Percentiles rank a stretch among this genome's conserved stretches.
Evolutionary conservation across 148 eudicot genomes (phyloP).

Genomic region (Rhododendron vialii): DNA sequence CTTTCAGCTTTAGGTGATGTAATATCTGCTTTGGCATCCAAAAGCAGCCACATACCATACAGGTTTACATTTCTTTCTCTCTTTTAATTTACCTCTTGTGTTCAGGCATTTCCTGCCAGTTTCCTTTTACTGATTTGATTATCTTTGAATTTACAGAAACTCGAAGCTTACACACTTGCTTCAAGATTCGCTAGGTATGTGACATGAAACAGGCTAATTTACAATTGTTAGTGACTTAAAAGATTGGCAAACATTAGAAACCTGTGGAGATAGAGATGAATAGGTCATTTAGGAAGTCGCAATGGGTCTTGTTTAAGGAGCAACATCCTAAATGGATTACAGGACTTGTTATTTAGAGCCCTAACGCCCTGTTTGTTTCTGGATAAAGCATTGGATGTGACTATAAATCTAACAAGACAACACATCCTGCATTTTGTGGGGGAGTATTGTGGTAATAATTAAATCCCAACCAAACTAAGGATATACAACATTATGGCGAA

Average conservation of each 20-base stretch:
- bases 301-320: background rate
- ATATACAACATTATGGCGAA: background rate
- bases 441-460: background rate
- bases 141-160: slow-evolving; percentile 47
- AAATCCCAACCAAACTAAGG: background rate
- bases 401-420: background rate
- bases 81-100: background rate
- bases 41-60: slow-evolving; percentile 68
- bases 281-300: background rate
- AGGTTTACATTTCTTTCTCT: slow-evolving; percentile 29
- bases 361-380: background rate
- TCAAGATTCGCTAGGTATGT: slow-evolving; percentile 83
- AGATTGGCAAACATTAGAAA: background rate
- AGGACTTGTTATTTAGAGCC: background rate
- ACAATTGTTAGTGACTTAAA: background rate
- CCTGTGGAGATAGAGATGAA: background rate
- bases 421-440: background rate
- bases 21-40: slow-evolving; percentile 65
- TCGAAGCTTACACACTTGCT: slow-evolving; percentile 92
- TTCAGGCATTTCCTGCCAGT: slow-evolving; percentile 3
- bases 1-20: slow-evolving; percentile 86
- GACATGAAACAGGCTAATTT: background rate
- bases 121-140: slow-evolving; percentile 4
- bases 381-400: background rate
- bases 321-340: background rate